Percentiles rank a stretch among this genome's conserved stretches.
Conservation (phyloP, 2,329 filamentous ascomycete species). For the Elsinoe necatrix region DNA sequence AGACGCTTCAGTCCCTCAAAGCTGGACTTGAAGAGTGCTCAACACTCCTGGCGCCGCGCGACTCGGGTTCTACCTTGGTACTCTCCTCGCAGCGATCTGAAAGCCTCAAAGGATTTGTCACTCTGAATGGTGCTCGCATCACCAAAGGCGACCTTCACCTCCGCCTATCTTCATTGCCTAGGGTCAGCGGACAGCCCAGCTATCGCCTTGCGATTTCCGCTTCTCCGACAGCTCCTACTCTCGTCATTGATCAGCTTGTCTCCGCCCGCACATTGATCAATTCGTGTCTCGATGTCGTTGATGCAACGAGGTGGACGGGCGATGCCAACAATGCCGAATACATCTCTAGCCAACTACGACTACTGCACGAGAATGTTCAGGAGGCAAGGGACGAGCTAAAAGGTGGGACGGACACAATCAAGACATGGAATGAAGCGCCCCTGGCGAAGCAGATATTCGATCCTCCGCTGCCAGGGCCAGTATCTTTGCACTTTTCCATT, state of each 20-base stretch:
- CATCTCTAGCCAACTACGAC: slow-evolving; percentile 49
- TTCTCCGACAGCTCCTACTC: slow-evolving; percentile 46
- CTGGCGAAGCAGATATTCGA: slow-evolving; percentile 49
- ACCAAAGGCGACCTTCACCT: slow-evolving; percentile 80
- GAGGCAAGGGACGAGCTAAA: slow-evolving; percentile 53
- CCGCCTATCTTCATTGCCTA: slow-evolving; percentile 60
- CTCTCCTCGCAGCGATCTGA: slow-evolving; percentile 82
- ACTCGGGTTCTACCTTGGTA: slow-evolving; percentile 80
- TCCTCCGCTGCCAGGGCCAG: slow-evolving; percentile 52
- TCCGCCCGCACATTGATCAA: slow-evolving; percentile 69
- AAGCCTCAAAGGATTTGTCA: slow-evolving; percentile 84
- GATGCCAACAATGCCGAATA: slow-evolving; percentile 52
- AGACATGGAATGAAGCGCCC: slow-evolving; percentile 49
- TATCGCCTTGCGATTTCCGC: slow-evolving; percentile 47
- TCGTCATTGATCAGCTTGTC: slow-evolving; percentile 61
- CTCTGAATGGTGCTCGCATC: slow-evolving; percentile 79
- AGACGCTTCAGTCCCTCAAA: slow-evolving; percentile 53
- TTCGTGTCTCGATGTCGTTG: slow-evolving; percentile 72
- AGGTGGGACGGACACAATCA: slow-evolving; percentile 43
- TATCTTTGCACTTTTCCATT: slow-evolving; percentile 62
- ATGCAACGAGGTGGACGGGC: slow-evolving; percentile 65
- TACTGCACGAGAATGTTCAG: slow-evolving; percentile 52
- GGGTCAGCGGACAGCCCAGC: slow-evolving; percentile 42
- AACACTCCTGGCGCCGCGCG: slow-evolving; percentile 71
- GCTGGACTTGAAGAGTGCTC: slow-evolving; percentile 81